Percentiles rank a stretch among this genome's conserved stretches.
Conservation (phyloP, 352 stramenopile genomes). For the Blastocystis sp. region DNA sequence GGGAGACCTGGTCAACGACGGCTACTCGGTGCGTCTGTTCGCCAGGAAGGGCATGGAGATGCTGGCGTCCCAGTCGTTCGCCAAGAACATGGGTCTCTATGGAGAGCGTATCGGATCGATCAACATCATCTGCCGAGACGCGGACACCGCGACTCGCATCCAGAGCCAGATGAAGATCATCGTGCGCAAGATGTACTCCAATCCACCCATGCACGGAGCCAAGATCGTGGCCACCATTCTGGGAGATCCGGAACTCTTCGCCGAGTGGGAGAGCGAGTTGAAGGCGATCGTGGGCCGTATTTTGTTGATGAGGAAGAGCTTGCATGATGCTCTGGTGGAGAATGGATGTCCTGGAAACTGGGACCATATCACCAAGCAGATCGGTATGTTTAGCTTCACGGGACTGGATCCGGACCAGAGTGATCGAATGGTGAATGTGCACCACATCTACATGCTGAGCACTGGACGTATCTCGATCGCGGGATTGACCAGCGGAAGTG, state of each 20-base stretch:
- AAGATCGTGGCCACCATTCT: constrained; percentile 82
- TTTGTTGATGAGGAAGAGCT: constrained; percentile 62
- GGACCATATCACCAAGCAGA: constrained; percentile 95
- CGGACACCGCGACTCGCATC: constrained; percentile 73
- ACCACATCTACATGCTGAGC: constrained; percentile 96
- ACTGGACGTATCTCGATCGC: constrained; percentile 93
- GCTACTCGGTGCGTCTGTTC: constrained; percentile 65
- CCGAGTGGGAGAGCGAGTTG: constrained; percentile 71
- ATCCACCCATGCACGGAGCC: constrained; percentile 82
- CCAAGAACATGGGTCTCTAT: constrained; percentile 89
- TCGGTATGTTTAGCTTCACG: constrained; percentile 86
- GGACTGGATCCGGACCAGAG: constrained; percentile 89
- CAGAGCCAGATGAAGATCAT: constrained; percentile 83
- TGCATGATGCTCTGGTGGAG: constrained; percentile 79
- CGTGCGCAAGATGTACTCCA: constrained; percentile 85
- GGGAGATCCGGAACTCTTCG: constrained; percentile 75
- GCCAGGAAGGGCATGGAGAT: constrained; percentile 73
- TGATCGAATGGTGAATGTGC: constrained; percentile 82
- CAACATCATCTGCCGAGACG: constrained; percentile 74
- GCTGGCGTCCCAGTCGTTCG: constrained; percentile 79
- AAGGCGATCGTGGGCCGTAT: constrained; percentile 65
- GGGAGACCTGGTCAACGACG: constrained; percentile 77
- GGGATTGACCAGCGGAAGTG: constrained; percentile 89
- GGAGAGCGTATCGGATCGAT: constrained; percentile 81
- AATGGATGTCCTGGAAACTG: constrained; percentile 77